These are phyloP conservation scores for Ramaria rubella DNA, from an alignment of 768 basidiomycete genomes.

Conservation along the genomic window DNA sequence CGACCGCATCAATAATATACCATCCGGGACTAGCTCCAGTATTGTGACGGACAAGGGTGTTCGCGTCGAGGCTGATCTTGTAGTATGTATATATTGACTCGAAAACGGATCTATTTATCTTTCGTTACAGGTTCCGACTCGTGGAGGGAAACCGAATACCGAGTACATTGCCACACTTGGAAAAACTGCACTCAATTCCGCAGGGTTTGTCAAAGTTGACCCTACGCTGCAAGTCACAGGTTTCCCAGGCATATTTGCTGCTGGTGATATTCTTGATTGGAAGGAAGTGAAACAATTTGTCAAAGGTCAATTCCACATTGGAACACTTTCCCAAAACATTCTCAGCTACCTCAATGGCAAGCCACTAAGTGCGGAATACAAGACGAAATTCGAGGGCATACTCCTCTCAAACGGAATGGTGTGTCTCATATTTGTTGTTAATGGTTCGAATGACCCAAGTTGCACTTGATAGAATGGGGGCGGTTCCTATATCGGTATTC, in stretches of 20 bases:
- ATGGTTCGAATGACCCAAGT: no score
- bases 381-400: slow-evolving; percentile 46
- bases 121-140: slow-evolving; percentile 11
- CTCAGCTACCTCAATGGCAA: slow-evolving; percentile 36
- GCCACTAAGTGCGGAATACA: slow-evolving; percentile 35
- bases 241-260: slow-evolving; percentile 16
- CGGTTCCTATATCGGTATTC: slow-evolving; percentile 31
- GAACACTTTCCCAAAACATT: slow-evolving; percentile 44
- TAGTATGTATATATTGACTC: slow-evolving; percentile 13
- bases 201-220: slow-evolving; percentile 15
- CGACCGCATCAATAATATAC: slow-evolving; percentile 19
- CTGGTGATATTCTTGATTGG: slow-evolving; percentile 17
- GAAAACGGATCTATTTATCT: no score
- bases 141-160: slow-evolving; percentile 16
- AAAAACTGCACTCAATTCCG: slow-evolving; percentile 3
- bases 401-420: slow-evolving; percentile 52
- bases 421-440: slow-evolving; percentile 13
- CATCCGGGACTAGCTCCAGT: neutral
- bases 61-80: slow-evolving; percentile 13
- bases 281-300: slow-evolving; percentile 18
- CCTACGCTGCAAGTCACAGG: slow-evolving; percentile 18
- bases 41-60: slow-evolving; percentile 13
- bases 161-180: no score
- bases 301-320: slow-evolving; percentile 17
- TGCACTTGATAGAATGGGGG: slow-evolving; percentile 41